Evolutionary conservation across 257 asterid species (phyloP), one percentile per base, ranked within the genome.

Genomic region (Buddleja alternifolia): DNA sequence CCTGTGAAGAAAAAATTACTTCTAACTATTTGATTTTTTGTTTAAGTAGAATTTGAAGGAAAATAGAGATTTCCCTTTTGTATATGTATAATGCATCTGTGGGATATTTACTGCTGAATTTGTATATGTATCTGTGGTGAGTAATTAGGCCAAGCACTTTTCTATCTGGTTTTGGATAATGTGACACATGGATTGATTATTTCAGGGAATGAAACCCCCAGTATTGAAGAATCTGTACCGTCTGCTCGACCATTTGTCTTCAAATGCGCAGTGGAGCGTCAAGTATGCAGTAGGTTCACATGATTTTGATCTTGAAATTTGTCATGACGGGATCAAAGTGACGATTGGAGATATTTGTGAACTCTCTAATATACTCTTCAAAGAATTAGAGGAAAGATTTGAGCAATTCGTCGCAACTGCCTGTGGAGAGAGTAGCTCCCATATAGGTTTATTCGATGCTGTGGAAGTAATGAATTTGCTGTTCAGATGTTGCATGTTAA

Each of bases 401-500:
- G 83, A 81, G 72, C 21, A 39, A 23, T 63, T 83, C 58, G 83
- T 77, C 56, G 84, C 82, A 12, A 56, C 84, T 37, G 71, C 81
- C 21, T 47, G 47, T 60, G 69, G 74, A 21, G 80, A 70, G 79
- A 68, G 65, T 51, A 66, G 70, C 77, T 60, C 71, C 60, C 59
- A 11, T 59, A 69, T 19, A 39, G 66, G 58, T 56, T 60, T 78
- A 36, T 56, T 71, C 58, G 60, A 65, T 46, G 74, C 67, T 6
- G 76, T 77, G 53, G 96, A 82, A 75, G 80, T 78, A 36, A 48
- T 86, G 65, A 78, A 29, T 61, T 72, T 85, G 81, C 73, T 90
- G 47, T 72, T 90, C 63, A 84, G 97, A 80, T 90, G 98, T 70
- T 85, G 95, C 74, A 69, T 93, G 80, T 54, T 82, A 25, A 80